These are phyloP conservation scores for Fraxinus xanthoxyloides DNA, from an alignment of 305 asterid species.

Conservation along the genomic window DNA sequence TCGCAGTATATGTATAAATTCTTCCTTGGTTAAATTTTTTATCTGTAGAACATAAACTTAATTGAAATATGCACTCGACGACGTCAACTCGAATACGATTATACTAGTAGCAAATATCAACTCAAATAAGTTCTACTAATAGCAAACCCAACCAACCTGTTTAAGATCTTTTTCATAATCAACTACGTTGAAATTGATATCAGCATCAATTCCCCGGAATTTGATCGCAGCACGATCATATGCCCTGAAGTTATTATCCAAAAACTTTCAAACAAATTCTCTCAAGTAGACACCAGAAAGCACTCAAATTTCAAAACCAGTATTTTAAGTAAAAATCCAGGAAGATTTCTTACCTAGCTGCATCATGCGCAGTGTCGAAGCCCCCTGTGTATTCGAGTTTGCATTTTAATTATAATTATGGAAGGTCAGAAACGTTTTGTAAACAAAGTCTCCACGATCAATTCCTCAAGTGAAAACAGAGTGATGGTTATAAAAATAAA, in stretches of 20 bases:
- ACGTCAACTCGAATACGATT: not conserved
- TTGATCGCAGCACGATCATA: slow-evolving; percentile 94
- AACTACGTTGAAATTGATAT: slow-evolving; percentile 44
- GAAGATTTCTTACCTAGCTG: slow-evolving; percentile 68
- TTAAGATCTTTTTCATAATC: slow-evolving; percentile 47
- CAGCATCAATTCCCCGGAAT: slow-evolving; percentile 80
- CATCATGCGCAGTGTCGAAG: slow-evolving; percentile 93
- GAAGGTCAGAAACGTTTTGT: slow-evolving; percentile 17
- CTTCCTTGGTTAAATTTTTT: slow-evolving; percentile 21
- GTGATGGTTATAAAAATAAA: not conserved
- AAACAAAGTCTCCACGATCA: not conserved
- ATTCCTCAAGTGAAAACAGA: slow-evolving; percentile 1
- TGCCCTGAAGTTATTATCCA: slow-evolving; percentile 54
- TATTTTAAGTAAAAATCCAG: slow-evolving; percentile 6
- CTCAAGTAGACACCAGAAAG: not conserved
- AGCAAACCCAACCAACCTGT: slow-evolving; percentile 32
- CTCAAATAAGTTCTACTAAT: not conserved
- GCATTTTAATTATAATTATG: slow-evolving; percentile 14
- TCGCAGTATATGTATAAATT: slow-evolving; percentile 21
- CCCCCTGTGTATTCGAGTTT: slow-evolving; percentile 51
- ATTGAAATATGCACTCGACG: not conserved
- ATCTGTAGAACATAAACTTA: not conserved
- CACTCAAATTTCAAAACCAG: slow-evolving; percentile 15
- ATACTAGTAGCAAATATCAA: not conserved
- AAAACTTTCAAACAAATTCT: slow-evolving; percentile 13